These are phyloP conservation scores for Hypoxylon sp. DNA, from an alignment of 2,329 filamentous ascomycete genomes.

Conservation along the genomic window DNA sequence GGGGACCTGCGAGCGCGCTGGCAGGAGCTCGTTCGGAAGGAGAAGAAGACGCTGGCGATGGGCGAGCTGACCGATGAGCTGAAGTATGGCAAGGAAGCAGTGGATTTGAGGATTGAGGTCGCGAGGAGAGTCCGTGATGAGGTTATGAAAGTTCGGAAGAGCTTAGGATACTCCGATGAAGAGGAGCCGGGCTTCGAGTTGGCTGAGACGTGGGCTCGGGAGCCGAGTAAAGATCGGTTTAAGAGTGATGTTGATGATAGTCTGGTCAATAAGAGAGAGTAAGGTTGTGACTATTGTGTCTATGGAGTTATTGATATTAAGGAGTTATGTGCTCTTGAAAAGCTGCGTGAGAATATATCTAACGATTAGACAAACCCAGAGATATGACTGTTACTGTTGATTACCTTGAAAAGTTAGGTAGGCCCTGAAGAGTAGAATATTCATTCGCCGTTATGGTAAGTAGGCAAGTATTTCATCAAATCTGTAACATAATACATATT, in stretches of 20 bases:
- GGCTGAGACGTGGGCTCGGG: constrained; percentile 83
- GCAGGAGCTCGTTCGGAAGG: constrained; percentile 74
- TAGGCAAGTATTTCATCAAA: too few species aligned
- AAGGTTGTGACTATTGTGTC: too few species aligned
- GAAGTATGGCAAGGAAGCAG: constrained; percentile 80
- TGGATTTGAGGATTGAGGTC: constrained; percentile 83
- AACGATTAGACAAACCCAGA: background rate
- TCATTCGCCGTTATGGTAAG: too few species aligned
- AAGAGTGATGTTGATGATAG: constrained; percentile 70
- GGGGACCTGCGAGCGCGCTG: constrained; percentile 82
- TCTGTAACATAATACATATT: background rate
- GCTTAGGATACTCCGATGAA: constrained; percentile 82
- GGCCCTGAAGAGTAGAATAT: background rate
- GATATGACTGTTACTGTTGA: background rate
- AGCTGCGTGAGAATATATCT: background rate
- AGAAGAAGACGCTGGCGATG: constrained; percentile 58
- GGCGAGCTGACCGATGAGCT: constrained; percentile 78
- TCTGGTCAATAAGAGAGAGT: constrained; percentile 58
- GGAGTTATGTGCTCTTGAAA: background rate
- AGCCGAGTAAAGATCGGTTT: constrained; percentile 64
- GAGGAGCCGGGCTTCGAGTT: constrained; percentile 76
- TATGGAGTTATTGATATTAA: background rate
- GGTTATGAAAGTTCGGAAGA: constrained; percentile 82
- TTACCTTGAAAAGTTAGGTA: background rate
- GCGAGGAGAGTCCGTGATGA: constrained; percentile 83